Percentiles rank a stretch among this genome's conserved stretches.
Conservation (phyloP, 768 basidiomycete genomes). For the Holtermanniella nyarrowii region DNA sequence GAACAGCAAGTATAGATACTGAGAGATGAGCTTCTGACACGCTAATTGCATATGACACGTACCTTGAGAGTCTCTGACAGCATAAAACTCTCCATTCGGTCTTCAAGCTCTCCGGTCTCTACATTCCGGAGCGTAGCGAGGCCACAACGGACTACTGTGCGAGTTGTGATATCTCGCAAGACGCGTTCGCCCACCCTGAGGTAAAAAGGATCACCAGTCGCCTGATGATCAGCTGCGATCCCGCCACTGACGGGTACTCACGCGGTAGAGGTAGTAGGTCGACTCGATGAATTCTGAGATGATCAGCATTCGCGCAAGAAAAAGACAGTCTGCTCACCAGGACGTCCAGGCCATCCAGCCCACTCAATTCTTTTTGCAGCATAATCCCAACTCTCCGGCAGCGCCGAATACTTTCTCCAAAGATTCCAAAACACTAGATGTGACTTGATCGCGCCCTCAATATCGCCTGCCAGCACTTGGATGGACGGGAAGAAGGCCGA, state of each 20-base stretch:
- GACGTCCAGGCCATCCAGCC: constrained; percentile 39
- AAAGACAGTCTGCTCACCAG: constrained; percentile 1
- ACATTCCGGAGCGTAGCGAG: constrained; percentile 73
- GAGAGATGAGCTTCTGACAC: neutral
- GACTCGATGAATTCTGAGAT: constrained; percentile 76
- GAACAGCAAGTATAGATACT: constrained; percentile 91
- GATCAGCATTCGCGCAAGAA: neutral
- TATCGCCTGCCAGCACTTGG: constrained; percentile 54
- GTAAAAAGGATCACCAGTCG: constrained; percentile 85
- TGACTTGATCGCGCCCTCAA: constrained; percentile 82
- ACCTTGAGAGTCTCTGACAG: constrained; percentile 88
- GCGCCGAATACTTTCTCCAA: constrained; percentile 74
- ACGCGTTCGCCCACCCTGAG: constrained; percentile 81
- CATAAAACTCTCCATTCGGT: constrained; percentile 96
- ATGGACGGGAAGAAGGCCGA: constrained; percentile 97
- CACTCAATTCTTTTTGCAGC: constrained; percentile 44
- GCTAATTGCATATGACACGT: neutral
- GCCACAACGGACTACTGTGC: constrained; percentile 77
- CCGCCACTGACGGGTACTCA: no score
- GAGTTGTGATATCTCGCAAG: constrained; percentile 59
- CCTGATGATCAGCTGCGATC: constrained; percentile 45
- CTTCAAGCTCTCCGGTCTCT: constrained; percentile 53
- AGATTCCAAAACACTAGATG: constrained; percentile 89
- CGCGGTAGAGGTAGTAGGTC: constrained; percentile 84
- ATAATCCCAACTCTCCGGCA: constrained; percentile 89